These are phyloP conservation scores for Pseudocercospora macadamiae DNA, from an alignment of 2,329 filamentous ascomycete genomes.

Conservation along the genomic window DNA sequence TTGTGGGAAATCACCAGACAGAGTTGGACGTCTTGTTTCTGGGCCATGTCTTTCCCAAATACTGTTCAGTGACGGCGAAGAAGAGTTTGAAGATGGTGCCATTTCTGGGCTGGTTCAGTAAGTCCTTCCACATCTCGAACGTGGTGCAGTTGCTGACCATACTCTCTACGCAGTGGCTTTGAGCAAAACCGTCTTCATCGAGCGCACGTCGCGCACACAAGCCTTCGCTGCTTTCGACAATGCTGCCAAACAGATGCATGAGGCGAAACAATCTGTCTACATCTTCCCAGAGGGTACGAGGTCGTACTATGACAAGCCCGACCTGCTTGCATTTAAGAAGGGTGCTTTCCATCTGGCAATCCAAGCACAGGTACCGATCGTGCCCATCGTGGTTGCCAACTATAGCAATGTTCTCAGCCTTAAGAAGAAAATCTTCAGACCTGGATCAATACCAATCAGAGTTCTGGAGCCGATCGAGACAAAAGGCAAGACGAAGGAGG, in stretches of 20 bases:
- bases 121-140: no score
- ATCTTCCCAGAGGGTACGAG: slow-evolving; percentile 93
- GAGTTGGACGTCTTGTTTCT: slow-evolving; percentile 95
- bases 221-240: slow-evolving; percentile 83
- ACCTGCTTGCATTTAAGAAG: slow-evolving; percentile 95
- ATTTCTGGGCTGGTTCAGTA: slow-evolving; percentile 90
- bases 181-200: slow-evolving; percentile 91
- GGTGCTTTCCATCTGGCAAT: slow-evolving; percentile 95
- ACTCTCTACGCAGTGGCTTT: slow-evolving; percentile 62
- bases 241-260: slow-evolving; percentile 78
- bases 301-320: slow-evolving; percentile 81
- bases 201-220: slow-evolving; percentile 80
- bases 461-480: slow-evolving; percentile 83
- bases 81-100: slow-evolving; percentile 76
- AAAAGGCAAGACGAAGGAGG: slow-evolving; percentile 68
- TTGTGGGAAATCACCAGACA: slow-evolving; percentile 89
- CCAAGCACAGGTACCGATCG: slow-evolving; percentile 88
- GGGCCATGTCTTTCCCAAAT: slow-evolving; percentile 83
- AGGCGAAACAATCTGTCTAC: slow-evolving; percentile 69
- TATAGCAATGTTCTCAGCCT: slow-evolving; percentile 53
- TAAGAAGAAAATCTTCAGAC: slow-evolving; percentile 46
- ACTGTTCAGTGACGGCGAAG: slow-evolving; percentile 94
- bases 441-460: slow-evolving; percentile 61
- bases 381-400: slow-evolving; percentile 69
- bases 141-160: slow-evolving; percentile 10